A percentile compares a stretch with the other conserved stretches of the same genome.
Evolutionary conservation across 2,329 filamentous ascomycete species (phyloP).

Genomic region (Cytospora piceae): DNA sequence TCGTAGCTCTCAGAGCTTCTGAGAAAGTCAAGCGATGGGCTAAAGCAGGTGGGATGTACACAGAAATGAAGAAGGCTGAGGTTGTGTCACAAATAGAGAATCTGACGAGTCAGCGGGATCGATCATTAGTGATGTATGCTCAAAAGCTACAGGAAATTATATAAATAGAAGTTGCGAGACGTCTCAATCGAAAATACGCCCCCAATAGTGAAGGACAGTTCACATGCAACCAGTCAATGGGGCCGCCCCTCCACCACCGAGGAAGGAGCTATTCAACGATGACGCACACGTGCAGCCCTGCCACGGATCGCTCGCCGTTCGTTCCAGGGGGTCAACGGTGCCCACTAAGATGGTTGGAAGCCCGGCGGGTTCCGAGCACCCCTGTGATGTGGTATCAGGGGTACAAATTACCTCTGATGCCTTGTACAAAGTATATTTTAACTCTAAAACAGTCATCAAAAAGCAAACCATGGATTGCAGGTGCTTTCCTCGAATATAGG

Average conservation of each 20-base stretch:
- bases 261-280: background rate
- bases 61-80: constrained; percentile 11
- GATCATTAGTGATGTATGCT: background rate
- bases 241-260: background rate
- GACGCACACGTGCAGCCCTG: background rate
- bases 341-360: background rate
- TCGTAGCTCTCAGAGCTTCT: background rate
- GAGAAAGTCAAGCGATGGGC: constrained; percentile 1
- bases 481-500: too few relatives aligned
- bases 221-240: background rate
- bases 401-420: background rate
- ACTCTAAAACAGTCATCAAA: too few relatives aligned
- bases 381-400: background rate
- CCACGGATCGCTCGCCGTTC: background rate
- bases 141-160: background rate
- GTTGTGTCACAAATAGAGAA: constrained; percentile 10
- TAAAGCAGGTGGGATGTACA: background rate
- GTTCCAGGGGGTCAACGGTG: background rate
- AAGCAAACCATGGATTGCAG: too few relatives aligned
- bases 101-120: constrained; percentile 5
- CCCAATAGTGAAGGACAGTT: background rate
- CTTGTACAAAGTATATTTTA: too few relatives aligned
- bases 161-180: background rate
- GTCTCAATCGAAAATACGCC: background rate
- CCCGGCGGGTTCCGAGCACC: background rate